A percentile compares a stretch with the other conserved stretches of the same genome.
Evolutionary conservation across 768 basidiomycete species (phyloP).

Genomic region (Sarcomyxa edulis): DNA sequence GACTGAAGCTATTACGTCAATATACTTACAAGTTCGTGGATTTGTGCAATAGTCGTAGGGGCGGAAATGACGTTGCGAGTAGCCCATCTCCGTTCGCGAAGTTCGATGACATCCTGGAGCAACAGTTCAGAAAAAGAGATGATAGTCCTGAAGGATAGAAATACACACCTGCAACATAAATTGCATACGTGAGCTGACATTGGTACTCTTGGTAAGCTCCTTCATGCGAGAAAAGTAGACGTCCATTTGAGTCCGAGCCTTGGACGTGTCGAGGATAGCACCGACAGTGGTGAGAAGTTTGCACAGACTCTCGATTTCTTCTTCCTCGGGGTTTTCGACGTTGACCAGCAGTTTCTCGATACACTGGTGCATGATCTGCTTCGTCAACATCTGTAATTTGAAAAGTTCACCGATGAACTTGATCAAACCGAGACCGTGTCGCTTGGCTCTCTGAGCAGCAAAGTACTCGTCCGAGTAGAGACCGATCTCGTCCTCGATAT

Average conservation of each 20-base stretch:
- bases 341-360: slow-evolving; percentile 92
- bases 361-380: slow-evolving; percentile 97
- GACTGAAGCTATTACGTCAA: neutral
- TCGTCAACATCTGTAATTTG: slow-evolving; percentile 95
- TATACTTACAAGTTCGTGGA: slow-evolving; percentile 75
- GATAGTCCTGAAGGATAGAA: too few species aligned
- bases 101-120: slow-evolving; percentile 80
- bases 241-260: slow-evolving; percentile 80
- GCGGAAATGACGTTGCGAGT: slow-evolving; percentile 66
- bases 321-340: slow-evolving; percentile 92
- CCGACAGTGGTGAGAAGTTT: slow-evolving; percentile 90
- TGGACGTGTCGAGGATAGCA: slow-evolving; percentile 69
- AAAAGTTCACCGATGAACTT: slow-evolving; percentile 97
- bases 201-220: slow-evolving; percentile 65
- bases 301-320: slow-evolving; percentile 94
- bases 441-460: slow-evolving; percentile 49
- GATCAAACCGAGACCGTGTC: slow-evolving; percentile 46
- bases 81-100: slow-evolving; percentile 79
- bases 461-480: slow-evolving; percentile 51
- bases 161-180: slow-evolving; percentile 87
- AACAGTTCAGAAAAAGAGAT: slow-evolving; percentile 5
- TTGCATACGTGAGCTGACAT: slow-evolving; percentile 83
- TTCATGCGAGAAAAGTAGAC: slow-evolving; percentile 91
- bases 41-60: slow-evolving; percentile 83
- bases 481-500: slow-evolving; percentile 52